A percentile compares a stretch with the other conserved stretches of the same genome.
phyloP scores from a whole-genome alignment of 768 basidiomycete genomes.

The Xerocomus brunneocitrinus region DNA sequence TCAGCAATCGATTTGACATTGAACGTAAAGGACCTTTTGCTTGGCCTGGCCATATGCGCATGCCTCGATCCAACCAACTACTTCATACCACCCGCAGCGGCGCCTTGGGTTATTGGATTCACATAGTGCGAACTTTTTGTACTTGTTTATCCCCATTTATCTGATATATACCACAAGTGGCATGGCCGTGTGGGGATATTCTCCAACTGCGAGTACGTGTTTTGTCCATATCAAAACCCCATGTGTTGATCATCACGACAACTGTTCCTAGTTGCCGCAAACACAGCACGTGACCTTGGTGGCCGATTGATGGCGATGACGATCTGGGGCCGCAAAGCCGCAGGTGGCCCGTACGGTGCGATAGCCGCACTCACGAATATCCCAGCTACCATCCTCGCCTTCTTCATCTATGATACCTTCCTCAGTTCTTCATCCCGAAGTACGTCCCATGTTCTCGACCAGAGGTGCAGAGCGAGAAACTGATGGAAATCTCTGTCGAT shows the following conservation, averaged over 20 bases:
- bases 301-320: conserved; percentile 57
- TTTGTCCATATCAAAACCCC: not conserved
- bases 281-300: conserved; percentile 66
- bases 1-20: not conserved
- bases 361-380: conserved; percentile 63
- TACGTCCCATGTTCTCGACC: conserved; percentile 26
- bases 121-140: conserved; percentile 45
- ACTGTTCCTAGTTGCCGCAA: conserved; percentile 46
- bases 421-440: conserved; percentile 57
- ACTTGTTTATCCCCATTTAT: not conserved
- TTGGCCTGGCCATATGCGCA: conserved; percentile 22
- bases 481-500: conserved; percentile 6
- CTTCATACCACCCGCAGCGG: conserved; percentile 47
- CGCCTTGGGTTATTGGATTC: conserved; percentile 50
- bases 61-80: conserved; percentile 54
- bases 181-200: conserved; percentile 57
- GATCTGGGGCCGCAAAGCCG: conserved; percentile 53
- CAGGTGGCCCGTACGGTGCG: conserved; percentile 54
- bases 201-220: conserved; percentile 41
- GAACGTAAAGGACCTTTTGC: conserved; percentile 13
- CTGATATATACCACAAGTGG: conserved; percentile 35
- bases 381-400: conserved; percentile 55
- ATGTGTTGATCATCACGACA: not conserved
- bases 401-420: conserved; percentile 51
- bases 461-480: not conserved